Conservation (phyloP, 495 filamentous ascomycete genomes). For the Annulohypoxylon nitens region DNA sequence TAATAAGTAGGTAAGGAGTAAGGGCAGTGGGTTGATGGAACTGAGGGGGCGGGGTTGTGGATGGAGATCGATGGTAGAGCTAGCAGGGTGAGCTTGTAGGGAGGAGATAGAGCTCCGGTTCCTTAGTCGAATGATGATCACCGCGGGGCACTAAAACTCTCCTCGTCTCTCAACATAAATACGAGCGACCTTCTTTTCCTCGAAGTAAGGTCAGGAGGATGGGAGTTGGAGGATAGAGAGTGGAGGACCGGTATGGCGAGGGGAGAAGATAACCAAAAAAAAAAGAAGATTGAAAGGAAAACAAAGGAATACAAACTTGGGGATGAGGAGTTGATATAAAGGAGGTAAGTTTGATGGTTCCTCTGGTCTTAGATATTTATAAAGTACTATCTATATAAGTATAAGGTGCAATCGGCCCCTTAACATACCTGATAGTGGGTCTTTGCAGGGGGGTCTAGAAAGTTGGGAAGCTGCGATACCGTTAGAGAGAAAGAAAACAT, state of each 20-base stretch:
- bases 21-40: slow-evolving; percentile 33
- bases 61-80: slow-evolving; percentile 34
- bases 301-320: slow-evolving; percentile 36
- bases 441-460: slow-evolving; percentile 24
- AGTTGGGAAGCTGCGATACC: slow-evolving; percentile 9
- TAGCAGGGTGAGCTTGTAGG: slow-evolving; percentile 23
- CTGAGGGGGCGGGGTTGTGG: slow-evolving; percentile 46
- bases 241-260: neutral
- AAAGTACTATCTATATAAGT: no score
- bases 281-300: neutral
- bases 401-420: slow-evolving; percentile 11
- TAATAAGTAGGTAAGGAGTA: slow-evolving; percentile 27
- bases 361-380: slow-evolving; percentile 1
- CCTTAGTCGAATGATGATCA: slow-evolving; percentile 38
- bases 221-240: neutral
- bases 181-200: slow-evolving; percentile 28
- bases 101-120: slow-evolving; percentile 36
- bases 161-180: neutral
- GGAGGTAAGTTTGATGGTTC: slow-evolving; percentile 9
- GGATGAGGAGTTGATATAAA: slow-evolving; percentile 29
- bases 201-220: neutral
- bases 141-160: slow-evolving; percentile 33
- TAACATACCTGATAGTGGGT: slow-evolving; percentile 21
- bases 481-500: slow-evolving; percentile 39
- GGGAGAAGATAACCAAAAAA: neutral